A percentile compares a stretch with the other conserved stretches of the same genome.
Evolutionary conservation across 2,329 filamentous ascomycete species (phyloP).

Genomic region (Trichoderma brevicompactum): DNA sequence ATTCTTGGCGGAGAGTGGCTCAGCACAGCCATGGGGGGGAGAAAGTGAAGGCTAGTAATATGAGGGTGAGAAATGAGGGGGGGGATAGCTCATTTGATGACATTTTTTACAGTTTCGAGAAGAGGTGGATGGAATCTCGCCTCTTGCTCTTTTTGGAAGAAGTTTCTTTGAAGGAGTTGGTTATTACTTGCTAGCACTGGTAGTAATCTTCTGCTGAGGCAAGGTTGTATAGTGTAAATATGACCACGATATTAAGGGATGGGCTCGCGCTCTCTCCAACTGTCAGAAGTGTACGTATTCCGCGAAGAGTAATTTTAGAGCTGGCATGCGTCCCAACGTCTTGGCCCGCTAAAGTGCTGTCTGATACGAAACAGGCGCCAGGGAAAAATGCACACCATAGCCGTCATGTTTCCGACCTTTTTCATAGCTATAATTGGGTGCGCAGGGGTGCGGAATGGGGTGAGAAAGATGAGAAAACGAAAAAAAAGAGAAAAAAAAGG

Average conservation of each 20-base stretch:
- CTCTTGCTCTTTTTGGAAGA: no score
- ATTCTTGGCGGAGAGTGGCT: constrained; percentile 19
- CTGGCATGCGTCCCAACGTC: not conserved
- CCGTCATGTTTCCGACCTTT: not conserved
- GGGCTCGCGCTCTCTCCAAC: no score
- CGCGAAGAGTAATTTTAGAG: not conserved
- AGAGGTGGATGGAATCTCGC: not conserved
- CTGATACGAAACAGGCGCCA: constrained; percentile 8
- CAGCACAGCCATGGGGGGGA: not conserved
- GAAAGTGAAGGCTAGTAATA: no score
- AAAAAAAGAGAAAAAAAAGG: not conserved
- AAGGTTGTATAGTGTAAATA: no score
- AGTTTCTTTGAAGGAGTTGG: no score
- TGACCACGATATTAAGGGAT: no score
- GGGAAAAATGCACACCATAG: not conserved
- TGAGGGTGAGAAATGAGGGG: not conserved
- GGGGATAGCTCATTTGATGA: not conserved
- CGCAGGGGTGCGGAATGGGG: not conserved
- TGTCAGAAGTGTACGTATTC: no score
- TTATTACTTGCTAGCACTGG: no score
- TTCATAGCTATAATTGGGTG: not conserved
- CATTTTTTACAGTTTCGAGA: not conserved
- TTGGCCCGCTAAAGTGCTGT: not conserved
- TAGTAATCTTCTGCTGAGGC: no score
- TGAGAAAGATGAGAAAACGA: no score